A percentile compares a stretch with the other conserved stretches of the same genome.
Evolutionary conservation across 768 basidiomycete genomes (phyloP).

Genomic region (Hysterangium stoloniferum): DNA sequence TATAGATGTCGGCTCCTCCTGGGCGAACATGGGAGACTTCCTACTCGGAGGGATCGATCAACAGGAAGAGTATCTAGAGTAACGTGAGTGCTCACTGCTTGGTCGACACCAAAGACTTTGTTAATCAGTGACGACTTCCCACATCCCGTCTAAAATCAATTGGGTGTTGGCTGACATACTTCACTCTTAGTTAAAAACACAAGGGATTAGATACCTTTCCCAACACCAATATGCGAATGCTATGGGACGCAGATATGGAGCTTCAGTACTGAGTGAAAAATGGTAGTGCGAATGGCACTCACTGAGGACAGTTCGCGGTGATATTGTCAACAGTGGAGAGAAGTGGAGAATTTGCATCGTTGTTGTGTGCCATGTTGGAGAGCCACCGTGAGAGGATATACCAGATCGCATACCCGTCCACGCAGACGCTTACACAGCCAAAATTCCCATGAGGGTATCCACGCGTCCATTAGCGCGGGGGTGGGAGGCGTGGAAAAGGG

Average conservation of each 20-base stretch:
- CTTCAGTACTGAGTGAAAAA: neutral
- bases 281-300: too few species aligned
- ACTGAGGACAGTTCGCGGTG: neutral
- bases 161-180: neutral
- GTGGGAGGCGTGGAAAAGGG: too few species aligned
- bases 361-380: too few species aligned
- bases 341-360: neutral
- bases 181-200: neutral
- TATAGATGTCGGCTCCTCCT: constrained; percentile 20
- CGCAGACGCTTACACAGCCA: too few species aligned
- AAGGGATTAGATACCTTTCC: too few species aligned
- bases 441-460: too few species aligned
- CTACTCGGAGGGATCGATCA: constrained; percentile 4
- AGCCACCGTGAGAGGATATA: too few species aligned
- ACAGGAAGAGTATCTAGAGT: constrained; percentile 8
- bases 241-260: neutral
- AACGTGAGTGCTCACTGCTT: neutral
- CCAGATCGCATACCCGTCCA: too few species aligned
- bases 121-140: constrained; percentile 27
- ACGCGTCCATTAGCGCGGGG: too few species aligned
- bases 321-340: neutral
- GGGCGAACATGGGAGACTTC: constrained; percentile 15
- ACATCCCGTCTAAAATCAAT: constrained; percentile 18
- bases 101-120: constrained; percentile 20
- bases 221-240: neutral